Evolutionary conservation across 805 yeast species (phyloP).

Genomic region (Teunomyces cretensis): DNA sequence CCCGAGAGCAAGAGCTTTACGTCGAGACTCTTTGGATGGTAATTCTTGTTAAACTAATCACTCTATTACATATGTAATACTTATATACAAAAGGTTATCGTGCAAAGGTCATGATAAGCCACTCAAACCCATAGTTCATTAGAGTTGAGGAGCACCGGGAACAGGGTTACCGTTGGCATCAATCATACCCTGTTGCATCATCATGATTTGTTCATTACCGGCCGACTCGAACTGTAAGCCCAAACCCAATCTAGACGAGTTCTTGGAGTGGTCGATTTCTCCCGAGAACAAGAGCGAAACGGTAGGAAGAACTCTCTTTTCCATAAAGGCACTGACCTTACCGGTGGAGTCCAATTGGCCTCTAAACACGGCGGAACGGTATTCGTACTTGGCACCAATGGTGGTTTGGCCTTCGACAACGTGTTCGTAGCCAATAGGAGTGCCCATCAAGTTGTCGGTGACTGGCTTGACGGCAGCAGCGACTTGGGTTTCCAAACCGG

Average conservation of each 20-base stretch:
- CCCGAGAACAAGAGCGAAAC: conserved; percentile 85
- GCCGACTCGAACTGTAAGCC: conserved; percentile 96
- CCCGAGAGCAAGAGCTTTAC: conserved; percentile 17
- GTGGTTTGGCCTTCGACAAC: conserved; percentile 90
- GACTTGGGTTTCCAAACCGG: conserved; percentile 85
- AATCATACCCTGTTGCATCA: conserved; percentile 84
- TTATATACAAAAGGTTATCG: neutral
- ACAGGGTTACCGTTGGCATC: conserved; percentile 86
- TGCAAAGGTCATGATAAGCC: neutral
- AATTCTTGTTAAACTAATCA: neutral
- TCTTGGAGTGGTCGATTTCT: conserved; percentile 80
- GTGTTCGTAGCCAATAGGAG: conserved; percentile 80
- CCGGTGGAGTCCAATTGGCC: conserved; percentile 92
- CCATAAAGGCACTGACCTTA: conserved; percentile 86
- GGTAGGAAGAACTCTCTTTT: conserved; percentile 90
- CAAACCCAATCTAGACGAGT: conserved; percentile 79
- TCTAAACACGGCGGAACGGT: conserved; percentile 93
- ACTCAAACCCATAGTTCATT: no score
- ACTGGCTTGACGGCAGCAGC: conserved; percentile 75
- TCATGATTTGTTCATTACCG: conserved; percentile 87
- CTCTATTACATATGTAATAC: neutral
- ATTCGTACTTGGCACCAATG: conserved; percentile 95
- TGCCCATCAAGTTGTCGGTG: conserved; percentile 71
- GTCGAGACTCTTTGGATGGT: conserved; percentile 42
- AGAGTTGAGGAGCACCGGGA: conserved; percentile 70